Conservation (phyloP, 2,329 filamentous ascomycete species). For the Colletotrichum horii region DNA sequence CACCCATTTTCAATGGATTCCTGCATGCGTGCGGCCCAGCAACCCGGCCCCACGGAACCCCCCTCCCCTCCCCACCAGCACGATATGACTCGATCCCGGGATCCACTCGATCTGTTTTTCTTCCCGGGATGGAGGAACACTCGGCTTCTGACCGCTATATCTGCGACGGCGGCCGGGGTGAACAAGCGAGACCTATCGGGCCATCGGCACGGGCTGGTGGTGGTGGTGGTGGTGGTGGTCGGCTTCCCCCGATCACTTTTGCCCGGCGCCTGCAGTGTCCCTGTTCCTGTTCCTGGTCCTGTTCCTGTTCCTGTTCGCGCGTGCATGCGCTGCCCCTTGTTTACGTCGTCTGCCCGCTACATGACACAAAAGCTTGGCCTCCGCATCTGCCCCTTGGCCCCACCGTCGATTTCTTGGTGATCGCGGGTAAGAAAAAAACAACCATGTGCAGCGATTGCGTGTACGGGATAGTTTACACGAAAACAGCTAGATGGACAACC, state of each 20-base stretch:
- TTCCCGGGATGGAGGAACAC: not conserved
- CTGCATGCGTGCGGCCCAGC: not conserved
- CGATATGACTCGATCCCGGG: not conserved
- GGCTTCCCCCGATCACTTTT: not conserved
- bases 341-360: not conserved
- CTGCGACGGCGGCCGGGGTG: not conserved
- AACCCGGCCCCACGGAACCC: not conserved
- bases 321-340: not conserved
- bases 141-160: not conserved
- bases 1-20: not conserved
- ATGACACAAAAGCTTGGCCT: constrained; percentile 14
- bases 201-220: not conserved
- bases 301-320: not conserved
- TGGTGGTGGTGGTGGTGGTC: not conserved
- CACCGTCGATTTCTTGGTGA: not conserved
- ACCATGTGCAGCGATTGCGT: not conserved
- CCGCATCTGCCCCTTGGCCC: not conserved
- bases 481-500: not conserved
- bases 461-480: not conserved
- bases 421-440: not conserved
- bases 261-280: too few relatives aligned
- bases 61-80: not conserved
- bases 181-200: not conserved
- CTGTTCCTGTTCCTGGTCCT: too few relatives aligned
- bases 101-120: not conserved